Evolutionary conservation across 192 early-diverging fungal genomes (phyloP).

Genomic region (Pecoramyces ruminantium): DNA sequence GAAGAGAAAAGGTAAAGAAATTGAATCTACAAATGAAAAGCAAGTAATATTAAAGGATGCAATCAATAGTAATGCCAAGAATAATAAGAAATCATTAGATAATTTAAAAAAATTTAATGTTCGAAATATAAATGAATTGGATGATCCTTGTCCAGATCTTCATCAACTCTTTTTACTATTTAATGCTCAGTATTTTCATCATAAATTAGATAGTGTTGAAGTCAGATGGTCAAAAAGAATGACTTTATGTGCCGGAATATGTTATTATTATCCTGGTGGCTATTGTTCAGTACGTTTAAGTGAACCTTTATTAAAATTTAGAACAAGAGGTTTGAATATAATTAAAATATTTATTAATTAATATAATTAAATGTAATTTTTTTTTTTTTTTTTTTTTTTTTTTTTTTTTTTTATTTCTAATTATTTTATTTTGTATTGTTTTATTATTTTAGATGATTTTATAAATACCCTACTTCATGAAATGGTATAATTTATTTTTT

Average conservation of each 20-base stretch:
- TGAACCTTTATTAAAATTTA: constrained; percentile 48
- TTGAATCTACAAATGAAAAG: not conserved
- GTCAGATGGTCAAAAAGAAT: constrained; percentile 34
- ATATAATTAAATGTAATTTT: not conserved
- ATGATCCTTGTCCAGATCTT: not conserved
- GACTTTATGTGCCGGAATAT: constrained; percentile 45
- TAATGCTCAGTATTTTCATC: constrained; percentile 22
- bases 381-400: not conserved
- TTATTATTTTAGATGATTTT: constrained; percentile 20
- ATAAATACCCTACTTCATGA: constrained; percentile 50
- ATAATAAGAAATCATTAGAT: not conserved
- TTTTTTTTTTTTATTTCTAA: not conserved
- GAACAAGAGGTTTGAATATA: constrained; percentile 11
- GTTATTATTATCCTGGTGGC: constrained; percentile 20
- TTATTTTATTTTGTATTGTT: too few species aligned
- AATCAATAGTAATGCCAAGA: not conserved
- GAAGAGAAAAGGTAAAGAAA: not conserved
- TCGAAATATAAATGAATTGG: not conserved
- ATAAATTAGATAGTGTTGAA: constrained; percentile 27
- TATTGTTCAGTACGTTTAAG: constrained; percentile 32
- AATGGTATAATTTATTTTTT: constrained; percentile 18
- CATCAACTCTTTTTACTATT: constrained; percentile 7
- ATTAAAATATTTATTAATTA: too few species aligned
- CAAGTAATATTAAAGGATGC: not conserved
- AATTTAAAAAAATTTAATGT: not conserved